These are phyloP conservation scores for Aquilaria malaccensis DNA, from an alignment of 345 rosid genomes.

Conservation along the genomic window DNA sequence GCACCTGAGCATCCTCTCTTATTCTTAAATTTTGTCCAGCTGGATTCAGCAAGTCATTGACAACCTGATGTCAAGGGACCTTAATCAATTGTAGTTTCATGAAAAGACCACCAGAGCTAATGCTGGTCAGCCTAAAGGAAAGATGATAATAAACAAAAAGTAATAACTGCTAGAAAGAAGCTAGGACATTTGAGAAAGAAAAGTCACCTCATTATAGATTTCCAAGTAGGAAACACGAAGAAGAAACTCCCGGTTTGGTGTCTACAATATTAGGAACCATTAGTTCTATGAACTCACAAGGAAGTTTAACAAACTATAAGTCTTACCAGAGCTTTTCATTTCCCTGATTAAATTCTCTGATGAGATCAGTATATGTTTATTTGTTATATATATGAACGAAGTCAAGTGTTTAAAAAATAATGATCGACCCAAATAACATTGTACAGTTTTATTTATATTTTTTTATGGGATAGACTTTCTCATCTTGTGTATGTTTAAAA, in stretches of 20 bases:
- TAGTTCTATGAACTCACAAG: conserved; percentile 15
- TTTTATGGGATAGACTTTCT: too few species aligned
- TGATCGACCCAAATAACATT: too few species aligned
- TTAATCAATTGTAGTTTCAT: conserved; percentile 14
- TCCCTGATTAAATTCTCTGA: too few species aligned
- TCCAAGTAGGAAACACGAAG: conserved; percentile 97
- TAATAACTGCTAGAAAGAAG: conserved; percentile 2
- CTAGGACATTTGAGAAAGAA: conserved; percentile 11
- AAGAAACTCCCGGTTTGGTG: conserved; percentile 90
- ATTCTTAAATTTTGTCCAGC: conserved; percentile 95
- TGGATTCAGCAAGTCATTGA: conserved; percentile 93
- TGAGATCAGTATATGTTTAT: too few species aligned
- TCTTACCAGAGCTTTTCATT: too few species aligned
- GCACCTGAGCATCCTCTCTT: conserved; percentile 98
- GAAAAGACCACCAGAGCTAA: conserved; percentile 9
- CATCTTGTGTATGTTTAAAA: too few species aligned
- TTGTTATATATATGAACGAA: too few species aligned
- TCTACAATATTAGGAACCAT: conserved; percentile 34
- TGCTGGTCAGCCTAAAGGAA: conserved; percentile 9
- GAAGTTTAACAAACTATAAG: conserved; percentile 1
- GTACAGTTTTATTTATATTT: too few species aligned
- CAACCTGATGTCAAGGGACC: conserved; percentile 54
- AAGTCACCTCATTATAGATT: conserved; percentile 90
- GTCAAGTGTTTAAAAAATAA: too few species aligned
- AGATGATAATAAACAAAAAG: not conserved